Evolutionary conservation across 2,329 filamentous ascomycete genomes (phyloP).

Genomic region (Beauveria varroae): DNA sequence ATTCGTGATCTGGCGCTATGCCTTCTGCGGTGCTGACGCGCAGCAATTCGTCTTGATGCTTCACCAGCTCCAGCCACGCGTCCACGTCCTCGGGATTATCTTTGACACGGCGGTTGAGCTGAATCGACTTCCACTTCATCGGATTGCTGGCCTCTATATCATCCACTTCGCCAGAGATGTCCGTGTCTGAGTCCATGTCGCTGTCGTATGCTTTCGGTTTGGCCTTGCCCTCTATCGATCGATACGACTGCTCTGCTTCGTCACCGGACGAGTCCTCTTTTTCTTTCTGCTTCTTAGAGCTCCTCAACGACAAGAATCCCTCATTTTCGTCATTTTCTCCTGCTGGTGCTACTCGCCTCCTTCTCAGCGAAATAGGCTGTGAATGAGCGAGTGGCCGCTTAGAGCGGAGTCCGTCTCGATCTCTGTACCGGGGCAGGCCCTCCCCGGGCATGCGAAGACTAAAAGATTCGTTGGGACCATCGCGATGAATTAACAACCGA

Average conservation of each 20-base stretch:
- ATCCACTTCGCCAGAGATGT: conserved; percentile 27
- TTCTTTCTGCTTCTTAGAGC: conserved; percentile 36
- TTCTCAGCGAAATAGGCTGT: conserved; percentile 33
- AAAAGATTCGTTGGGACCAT: conserved; percentile 50
- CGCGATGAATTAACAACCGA: conserved; percentile 58
- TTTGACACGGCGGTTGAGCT: conserved; percentile 57
- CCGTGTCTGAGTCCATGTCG: conserved; percentile 42
- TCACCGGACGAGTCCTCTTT: conserved; percentile 34
- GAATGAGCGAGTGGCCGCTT: conserved; percentile 24
- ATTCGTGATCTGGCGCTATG: conserved; percentile 50
- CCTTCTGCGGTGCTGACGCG: conserved; percentile 36
- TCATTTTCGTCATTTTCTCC: conserved; percentile 22
- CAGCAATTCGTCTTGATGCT: conserved; percentile 66
- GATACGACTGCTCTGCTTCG: conserved; percentile 49
- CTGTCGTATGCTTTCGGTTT: conserved; percentile 42
- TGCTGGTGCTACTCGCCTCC: conserved; percentile 14
- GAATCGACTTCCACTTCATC: conserved; percentile 46
- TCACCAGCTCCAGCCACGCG: conserved; percentile 71
- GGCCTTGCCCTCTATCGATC: conserved; percentile 58
- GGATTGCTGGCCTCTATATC: conserved; percentile 32
- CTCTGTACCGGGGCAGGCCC: conserved; percentile 17
- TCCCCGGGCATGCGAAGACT: conserved; percentile 39
- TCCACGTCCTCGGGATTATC: conserved; percentile 58
- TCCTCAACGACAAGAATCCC: conserved; percentile 42
- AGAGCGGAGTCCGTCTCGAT: conserved; percentile 15